A percentile compares a stretch with the other conserved stretches of the same genome.
Evolutionary conservation across 2,329 filamentous ascomycete species (phyloP).

Genomic region (Fusarium xylarioides): DNA sequence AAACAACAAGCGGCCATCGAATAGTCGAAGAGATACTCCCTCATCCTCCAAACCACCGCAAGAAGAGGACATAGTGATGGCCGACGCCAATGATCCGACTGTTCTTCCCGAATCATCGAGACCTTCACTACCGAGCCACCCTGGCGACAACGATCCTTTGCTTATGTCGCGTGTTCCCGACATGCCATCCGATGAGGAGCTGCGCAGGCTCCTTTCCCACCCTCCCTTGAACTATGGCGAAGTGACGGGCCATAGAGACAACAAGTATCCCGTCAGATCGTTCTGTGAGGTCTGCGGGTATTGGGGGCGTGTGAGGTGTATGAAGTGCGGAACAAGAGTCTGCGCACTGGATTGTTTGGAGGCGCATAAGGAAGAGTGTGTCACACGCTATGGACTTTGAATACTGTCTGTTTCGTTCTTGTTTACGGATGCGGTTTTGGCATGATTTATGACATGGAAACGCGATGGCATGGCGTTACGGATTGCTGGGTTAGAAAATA

Average conservation of each 20-base stretch:
- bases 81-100: conserved; percentile 39
- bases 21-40: conserved; percentile 42
- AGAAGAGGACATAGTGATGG: conserved; percentile 43
- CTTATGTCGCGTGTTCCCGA: conserved; percentile 67
- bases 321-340: conserved; percentile 80
- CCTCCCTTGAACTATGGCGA: conserved; percentile 75
- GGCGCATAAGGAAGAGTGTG: conserved; percentile 75
- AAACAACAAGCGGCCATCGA: conserved; percentile 43
- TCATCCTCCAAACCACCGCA: conserved; percentile 30
- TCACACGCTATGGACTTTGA: conserved; percentile 68
- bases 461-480: conserved; percentile 30
- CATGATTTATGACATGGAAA: neutral
- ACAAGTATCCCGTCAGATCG: conserved; percentile 64
- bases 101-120: conserved; percentile 50
- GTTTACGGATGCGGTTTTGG: neutral
- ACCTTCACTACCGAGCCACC: conserved; percentile 51
- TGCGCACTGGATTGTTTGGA: conserved; percentile 80
- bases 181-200: conserved; percentile 66
- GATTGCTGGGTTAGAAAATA: conserved; percentile 31
- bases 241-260: conserved; percentile 60
- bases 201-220: conserved; percentile 69
- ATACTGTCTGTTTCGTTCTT: neutral
- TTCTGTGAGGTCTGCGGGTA: conserved; percentile 87
- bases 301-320: conserved; percentile 79
- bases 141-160: conserved; percentile 65